These are phyloP conservation scores for Pseudogymnoascus pannorum DNA, from an alignment of 2,329 filamentous ascomycete genomes.

Conservation along the genomic window DNA sequence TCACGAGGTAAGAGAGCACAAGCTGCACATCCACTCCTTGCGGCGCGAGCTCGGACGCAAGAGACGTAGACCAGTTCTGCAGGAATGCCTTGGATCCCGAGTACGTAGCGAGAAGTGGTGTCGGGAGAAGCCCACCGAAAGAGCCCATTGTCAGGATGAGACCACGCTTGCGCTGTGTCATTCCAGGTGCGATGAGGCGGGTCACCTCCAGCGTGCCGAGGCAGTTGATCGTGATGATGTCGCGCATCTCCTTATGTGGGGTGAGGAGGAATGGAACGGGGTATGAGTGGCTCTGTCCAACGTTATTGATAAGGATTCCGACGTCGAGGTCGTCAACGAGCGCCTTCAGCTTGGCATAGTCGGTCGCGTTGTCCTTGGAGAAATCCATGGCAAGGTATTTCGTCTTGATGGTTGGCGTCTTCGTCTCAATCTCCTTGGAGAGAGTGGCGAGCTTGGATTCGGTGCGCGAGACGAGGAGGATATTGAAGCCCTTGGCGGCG, in stretches of 20 bases:
- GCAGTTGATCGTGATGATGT: slow-evolving; percentile 95
- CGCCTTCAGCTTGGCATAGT: slow-evolving; percentile 68
- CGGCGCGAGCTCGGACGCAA: slow-evolving; percentile 74
- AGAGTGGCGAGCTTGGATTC: slow-evolving; percentile 78
- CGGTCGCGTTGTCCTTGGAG: slow-evolving; percentile 65
- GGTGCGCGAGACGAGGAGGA: slow-evolving; percentile 93
- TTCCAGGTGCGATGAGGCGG: slow-evolving; percentile 73
- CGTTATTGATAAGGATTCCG: slow-evolving; percentile 90
- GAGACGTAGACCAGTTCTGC: slow-evolving; percentile 86
- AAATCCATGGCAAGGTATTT: slow-evolving; percentile 91
- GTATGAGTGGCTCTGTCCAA: slow-evolving; percentile 88
- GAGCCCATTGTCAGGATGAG: slow-evolving; percentile 96
- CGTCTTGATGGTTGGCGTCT: slow-evolving; percentile 56
- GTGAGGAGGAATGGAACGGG: slow-evolving; percentile 85
- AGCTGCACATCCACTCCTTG: slow-evolving; percentile 85
- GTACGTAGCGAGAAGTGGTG: slow-evolving; percentile 89
- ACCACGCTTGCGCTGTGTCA: slow-evolving; percentile 76
- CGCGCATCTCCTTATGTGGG: slow-evolving; percentile 67
- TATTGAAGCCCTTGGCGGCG: slow-evolving; percentile 85
- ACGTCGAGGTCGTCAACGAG: slow-evolving; percentile 69
- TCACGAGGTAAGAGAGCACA: slow-evolving; percentile 86
- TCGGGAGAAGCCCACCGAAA: slow-evolving; percentile 87
- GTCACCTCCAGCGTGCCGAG: slow-evolving; percentile 83
- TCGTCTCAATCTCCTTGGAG: slow-evolving; percentile 64
- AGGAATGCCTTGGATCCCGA: slow-evolving; percentile 97